phyloP scores from a whole-genome alignment of 768 basidiomycete genomes.

The Xerocomellus intermedius region DNA sequence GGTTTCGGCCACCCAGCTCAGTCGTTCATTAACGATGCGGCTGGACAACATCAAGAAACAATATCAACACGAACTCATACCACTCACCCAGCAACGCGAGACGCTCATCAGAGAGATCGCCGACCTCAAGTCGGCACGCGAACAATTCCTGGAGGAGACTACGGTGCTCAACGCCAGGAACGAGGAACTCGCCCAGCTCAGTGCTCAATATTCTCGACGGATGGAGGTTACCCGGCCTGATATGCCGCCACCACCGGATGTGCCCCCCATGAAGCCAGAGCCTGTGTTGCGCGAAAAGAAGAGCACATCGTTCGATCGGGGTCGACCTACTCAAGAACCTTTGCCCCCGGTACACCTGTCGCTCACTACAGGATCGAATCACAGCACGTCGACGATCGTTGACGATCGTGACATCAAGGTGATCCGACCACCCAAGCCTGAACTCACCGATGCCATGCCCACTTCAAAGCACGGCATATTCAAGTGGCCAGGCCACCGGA shows the following conservation, averaged over 20 bases:
- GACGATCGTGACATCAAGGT: conserved; percentile 32
- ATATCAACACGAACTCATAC: conserved; percentile 84
- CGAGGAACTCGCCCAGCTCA: conserved; percentile 88
- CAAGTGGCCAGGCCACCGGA: conserved; percentile 66
- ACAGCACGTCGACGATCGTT: conserved; percentile 20
- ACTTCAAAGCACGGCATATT: conserved; percentile 59
- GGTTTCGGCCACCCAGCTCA: conserved; percentile 43
- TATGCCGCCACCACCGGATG: conserved; percentile 11
- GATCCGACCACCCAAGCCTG: conserved; percentile 28
- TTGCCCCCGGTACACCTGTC: conserved; percentile 10
- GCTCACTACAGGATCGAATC: conserved; percentile 15
- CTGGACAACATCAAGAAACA: conserved; percentile 85
- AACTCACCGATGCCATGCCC: conserved; percentile 43
- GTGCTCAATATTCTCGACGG: conserved; percentile 76
- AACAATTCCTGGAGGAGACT: conserved; percentile 88
- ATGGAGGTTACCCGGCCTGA: conserved; percentile 48
- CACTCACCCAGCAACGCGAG: conserved; percentile 81
- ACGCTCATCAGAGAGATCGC: conserved; percentile 73
- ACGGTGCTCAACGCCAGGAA: conserved; percentile 88
- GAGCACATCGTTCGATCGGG: conserved; percentile 31
- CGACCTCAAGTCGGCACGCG: conserved; percentile 83
- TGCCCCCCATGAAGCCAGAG: conserved; percentile 7
- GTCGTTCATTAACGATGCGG: conserved; percentile 77
- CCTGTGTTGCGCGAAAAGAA: conserved; percentile 20
- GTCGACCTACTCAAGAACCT: conserved; percentile 13